A percentile compares a stretch with the other conserved stretches of the same genome.
Conservation (phyloP, 2,329 filamentous ascomycete genomes). For the Pseudocercospora fuligena region DNA sequence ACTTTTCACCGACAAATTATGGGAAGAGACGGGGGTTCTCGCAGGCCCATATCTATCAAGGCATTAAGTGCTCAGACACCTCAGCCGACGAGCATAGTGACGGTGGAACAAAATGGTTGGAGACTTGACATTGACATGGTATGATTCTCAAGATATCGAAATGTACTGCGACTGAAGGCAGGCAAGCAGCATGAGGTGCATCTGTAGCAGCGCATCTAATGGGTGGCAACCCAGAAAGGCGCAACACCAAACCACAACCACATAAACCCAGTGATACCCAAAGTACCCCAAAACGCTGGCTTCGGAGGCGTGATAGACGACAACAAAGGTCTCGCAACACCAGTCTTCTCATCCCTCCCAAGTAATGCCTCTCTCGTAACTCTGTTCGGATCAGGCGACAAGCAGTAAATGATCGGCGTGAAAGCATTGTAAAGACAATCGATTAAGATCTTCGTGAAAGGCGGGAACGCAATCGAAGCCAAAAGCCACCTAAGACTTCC, state of each 20-base stretch:
- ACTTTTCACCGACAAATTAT: too few species aligned
- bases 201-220: background rate
- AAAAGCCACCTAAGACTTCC: constrained; percentile 8
- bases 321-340: constrained; percentile 22
- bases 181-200: too few species aligned
- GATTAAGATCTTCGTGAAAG: constrained; percentile 25
- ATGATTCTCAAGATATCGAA: too few species aligned
- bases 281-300: constrained; percentile 24
- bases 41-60: too few species aligned
- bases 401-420: constrained; percentile 21
- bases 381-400: constrained; percentile 22
- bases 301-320: constrained; percentile 23
- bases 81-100: too few species aligned
- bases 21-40: too few species aligned
- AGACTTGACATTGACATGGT: too few species aligned
- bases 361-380: constrained; percentile 22
- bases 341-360: constrained; percentile 25
- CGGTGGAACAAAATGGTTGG: too few species aligned
- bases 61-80: too few species aligned
- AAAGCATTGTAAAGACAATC: constrained; percentile 27
- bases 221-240: constrained; percentile 7
- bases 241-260: constrained; percentile 24
- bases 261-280: constrained; percentile 17
- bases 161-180: too few species aligned
- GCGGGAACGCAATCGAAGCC: constrained; percentile 23